phyloP scores from a whole-genome alignment of 2,329 filamentous ascomycete species.

The Diaporthe sp. region DNA sequence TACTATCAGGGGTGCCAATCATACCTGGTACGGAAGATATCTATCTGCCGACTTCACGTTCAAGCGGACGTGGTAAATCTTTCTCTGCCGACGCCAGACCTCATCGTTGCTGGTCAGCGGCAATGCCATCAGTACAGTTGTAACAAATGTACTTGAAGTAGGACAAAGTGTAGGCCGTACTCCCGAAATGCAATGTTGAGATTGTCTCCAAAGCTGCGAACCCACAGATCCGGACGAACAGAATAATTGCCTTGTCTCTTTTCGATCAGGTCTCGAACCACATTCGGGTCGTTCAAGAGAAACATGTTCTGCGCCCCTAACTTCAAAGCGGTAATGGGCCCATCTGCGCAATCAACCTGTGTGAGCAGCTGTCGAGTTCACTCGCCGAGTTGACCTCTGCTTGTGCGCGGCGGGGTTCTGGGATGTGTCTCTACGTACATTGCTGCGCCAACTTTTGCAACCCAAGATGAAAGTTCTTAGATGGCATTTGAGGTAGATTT shows the following conservation, averaged over 20 bases:
- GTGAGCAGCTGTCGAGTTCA: neutral
- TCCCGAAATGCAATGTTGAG: constrained; percentile 22
- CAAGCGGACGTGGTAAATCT: constrained; percentile 6
- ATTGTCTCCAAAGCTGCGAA: constrained; percentile 17
- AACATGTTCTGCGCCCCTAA: neutral
- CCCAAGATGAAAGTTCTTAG: constrained; percentile 8
- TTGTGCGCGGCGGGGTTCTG: too few species aligned
- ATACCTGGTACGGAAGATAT: constrained; percentile 21
- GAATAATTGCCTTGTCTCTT: constrained; percentile 20
- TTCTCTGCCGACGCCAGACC: constrained; percentile 5
- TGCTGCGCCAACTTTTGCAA: constrained; percentile 1
- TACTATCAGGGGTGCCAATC: neutral
- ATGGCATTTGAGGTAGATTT: neutral
- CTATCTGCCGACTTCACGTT: constrained; percentile 2
- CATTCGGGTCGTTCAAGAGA: neutral
- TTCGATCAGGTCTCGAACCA: constrained; percentile 16
- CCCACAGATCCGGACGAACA: neutral
- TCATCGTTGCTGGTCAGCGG: neutral
- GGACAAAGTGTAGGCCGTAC: neutral
- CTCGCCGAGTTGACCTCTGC: too few species aligned
- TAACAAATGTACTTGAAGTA: neutral
- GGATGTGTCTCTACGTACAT: neutral
- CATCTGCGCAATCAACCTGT: neutral
- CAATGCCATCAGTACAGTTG: too few species aligned
- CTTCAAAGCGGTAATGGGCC: neutral